Evolutionary conservation across 139 green algal species (phyloP).

Genomic region (Closterium sp.): DNA sequence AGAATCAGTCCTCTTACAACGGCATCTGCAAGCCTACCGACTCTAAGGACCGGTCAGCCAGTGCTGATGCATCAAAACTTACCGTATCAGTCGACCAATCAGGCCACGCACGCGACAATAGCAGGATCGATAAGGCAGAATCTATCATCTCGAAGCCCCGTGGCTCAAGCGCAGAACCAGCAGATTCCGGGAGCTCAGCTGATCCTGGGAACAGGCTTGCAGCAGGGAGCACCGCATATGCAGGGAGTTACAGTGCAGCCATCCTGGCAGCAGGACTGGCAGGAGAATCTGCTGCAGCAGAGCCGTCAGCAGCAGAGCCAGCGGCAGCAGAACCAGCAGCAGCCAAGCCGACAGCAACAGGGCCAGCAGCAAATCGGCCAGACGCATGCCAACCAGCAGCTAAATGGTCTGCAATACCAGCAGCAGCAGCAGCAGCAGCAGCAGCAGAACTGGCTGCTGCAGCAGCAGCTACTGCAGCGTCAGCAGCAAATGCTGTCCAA

Average conservation of each 20-base stretch:
- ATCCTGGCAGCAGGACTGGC: too few species aligned
- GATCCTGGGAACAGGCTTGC: neutral
- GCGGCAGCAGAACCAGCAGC: neutral
- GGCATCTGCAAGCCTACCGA: neutral
- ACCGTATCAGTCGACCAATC: neutral
- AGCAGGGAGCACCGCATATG: neutral
- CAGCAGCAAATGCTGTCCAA: neutral
- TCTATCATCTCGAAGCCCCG: neutral
- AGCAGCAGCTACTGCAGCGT: neutral
- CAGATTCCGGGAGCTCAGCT: neutral
- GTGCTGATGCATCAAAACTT: neutral
- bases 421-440: neutral
- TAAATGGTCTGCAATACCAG: neutral
- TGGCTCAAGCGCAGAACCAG: neutral
- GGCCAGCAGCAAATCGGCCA: neutral
- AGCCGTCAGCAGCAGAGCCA: neutral
- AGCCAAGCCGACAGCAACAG: neutral
- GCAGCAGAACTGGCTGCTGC: neutral
- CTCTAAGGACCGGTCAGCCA: neutral
- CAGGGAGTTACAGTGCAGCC: too few species aligned
- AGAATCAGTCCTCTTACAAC: neutral
- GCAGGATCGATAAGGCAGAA: neutral
- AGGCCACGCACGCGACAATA: neutral
- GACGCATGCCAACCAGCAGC: neutral
- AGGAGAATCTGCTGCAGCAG: too few species aligned